Base-by-base conservation (phyloP, 495 filamentous ascomycete species). In the Talaromyces thailandensis region DNA sequence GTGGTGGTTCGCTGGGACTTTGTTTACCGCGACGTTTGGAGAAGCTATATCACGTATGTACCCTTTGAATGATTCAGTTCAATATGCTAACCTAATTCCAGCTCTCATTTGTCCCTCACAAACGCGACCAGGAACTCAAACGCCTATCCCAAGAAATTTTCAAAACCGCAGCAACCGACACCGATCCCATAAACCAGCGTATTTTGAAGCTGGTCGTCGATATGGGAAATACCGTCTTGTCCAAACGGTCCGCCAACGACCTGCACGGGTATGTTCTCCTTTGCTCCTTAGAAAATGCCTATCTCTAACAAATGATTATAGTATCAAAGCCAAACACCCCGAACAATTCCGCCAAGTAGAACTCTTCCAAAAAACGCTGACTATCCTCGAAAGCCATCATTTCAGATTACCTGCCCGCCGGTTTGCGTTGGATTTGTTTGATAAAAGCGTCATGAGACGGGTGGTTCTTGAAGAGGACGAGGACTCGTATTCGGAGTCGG, bases 351-450 rank as follows among this genome's bases (percentile, higher is more conserved):
- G 81, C 31, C 88, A 90, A 67, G 81, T 86, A 37, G 76, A 79
- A 32, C 79, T 98, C 35, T 98, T 96, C 76, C 85, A 84, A 61
- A 89, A 92, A 70, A 85, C 93, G 61, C 86, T 98, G 78, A 81
- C 77, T 32, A 76, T 97, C 32, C 79, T 98, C n/a, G 94, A 96
- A 75, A 86, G 84, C 57, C 92, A 96, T 64, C 90, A 94, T 67
- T 98, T 91, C 72, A 84, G 93, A 31, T 79, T 98, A 24, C 85
- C 84, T 6, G 86, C 91, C 56, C 87, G 93, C 48, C 88, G 90
- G 48, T 92, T 95, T 72, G 86, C 96, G 35, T 85, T 97, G 56
- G 92, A 97, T 70, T 76, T 98, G 25, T 98, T 98, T 71, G 93
- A 98, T 65, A 93, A 91, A 74, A 85, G 81, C 37, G 90, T 98